phyloP scores from a whole-genome alignment of 1,139 yeast genomes.

The Suhomyces bribrorum region DNA sequence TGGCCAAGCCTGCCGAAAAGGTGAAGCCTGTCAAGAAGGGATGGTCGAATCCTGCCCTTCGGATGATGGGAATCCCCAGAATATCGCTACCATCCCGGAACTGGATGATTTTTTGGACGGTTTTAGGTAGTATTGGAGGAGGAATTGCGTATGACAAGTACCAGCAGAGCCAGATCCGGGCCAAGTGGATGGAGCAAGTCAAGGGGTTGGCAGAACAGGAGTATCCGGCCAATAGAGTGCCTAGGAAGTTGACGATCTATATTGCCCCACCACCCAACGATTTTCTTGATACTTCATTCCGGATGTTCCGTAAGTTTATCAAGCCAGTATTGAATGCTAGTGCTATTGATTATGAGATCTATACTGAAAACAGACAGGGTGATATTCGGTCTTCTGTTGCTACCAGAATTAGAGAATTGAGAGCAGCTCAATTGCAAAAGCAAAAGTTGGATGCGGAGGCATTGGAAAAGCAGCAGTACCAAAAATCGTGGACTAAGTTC shows the following conservation, averaged over 20 bases:
- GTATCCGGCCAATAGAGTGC: slow-evolving; percentile 45
- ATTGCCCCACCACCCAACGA: slow-evolving; percentile 97
- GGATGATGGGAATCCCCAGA: slow-evolving; percentile 83
- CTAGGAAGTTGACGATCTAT: slow-evolving; percentile 79
- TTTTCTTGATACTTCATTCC: slow-evolving; percentile 73
- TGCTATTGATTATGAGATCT: slow-evolving; percentile 81
- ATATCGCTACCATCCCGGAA: slow-evolving; percentile 83
- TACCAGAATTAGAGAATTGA: slow-evolving; percentile 70
- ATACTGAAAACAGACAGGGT: slow-evolving; percentile 81
- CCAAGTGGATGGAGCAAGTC: slow-evolving; percentile 66
- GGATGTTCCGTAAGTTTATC: slow-evolving; percentile 73
- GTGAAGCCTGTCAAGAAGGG: slow-evolving; percentile 38
- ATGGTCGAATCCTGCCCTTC: slow-evolving; percentile 82
- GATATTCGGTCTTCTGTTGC: slow-evolving; percentile 83
- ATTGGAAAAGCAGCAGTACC: slow-evolving; percentile 6
- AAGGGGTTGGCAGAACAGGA: slow-evolving; percentile 44
- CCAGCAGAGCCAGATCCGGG: slow-evolving; percentile 66
- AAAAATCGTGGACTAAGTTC: slow-evolving; percentile 18
- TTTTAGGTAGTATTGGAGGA: slow-evolving; percentile 65
- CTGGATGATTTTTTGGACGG: slow-evolving; percentile 89
- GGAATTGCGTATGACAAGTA: slow-evolving; percentile 77
- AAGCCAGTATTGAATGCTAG: slow-evolving; percentile 87
- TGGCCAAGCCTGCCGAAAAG: slow-evolving; percentile 1
- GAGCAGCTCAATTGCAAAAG: slow-evolving; percentile 41
- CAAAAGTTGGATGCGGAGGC: slow-evolving; percentile 12